Evolutionary conservation across 2,329 filamentous ascomycete genomes (phyloP), one percentile per base, ranked within the genome.

Genomic region (Monosporascus sp.): DNA sequence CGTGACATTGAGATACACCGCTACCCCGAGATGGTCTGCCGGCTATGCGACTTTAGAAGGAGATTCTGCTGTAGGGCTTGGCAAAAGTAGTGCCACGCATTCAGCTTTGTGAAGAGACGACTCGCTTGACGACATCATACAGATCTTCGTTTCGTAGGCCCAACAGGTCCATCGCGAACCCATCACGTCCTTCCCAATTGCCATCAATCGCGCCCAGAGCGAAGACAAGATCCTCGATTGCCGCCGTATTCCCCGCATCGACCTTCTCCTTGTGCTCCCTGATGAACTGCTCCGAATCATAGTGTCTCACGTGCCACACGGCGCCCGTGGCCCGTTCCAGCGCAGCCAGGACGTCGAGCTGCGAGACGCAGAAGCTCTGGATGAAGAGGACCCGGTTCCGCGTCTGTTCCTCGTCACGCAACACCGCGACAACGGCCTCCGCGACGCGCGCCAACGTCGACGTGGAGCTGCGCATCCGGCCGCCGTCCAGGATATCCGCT

Each of bases 141-240:
- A 79, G 60, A 48, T 74, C 67, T 63, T 80, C 75, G 48, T 79
- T 70, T 61, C 75, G 55, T 3, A 79, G 58, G 0, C 70, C 75
- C 49, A 80, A 63, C 44, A 75, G 56, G 6, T 73, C 68, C 76
- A 79, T 79, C 2, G 75, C 70, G 52, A 75, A 79, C 1, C 68
- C 74, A 2, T 71, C 65, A 37, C 70, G 68, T 50, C 60, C 61
- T 17, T 74, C 75, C 76, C 77, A 80, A 52, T 79, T 72, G 0
- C 76, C 75, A 45, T 79, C 72, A 1, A 78, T 55, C 0, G 72
- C 69, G 1, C 77, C 76, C 1, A 79, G 62, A 37, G 75, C 76
- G 56, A 77, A 80, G 2, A 79, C 77, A 55, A 79, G 67, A 45
- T 78, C 72, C 61, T 78, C 74, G 35, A 75, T 62, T 0, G 73